A percentile compares a stretch with the other conserved stretches of the same genome.
These are phyloP conservation scores for Hansfordia pulvinata DNA, from an alignment of 2,329 filamentous ascomycete species.

Conservation along the genomic window DNA sequence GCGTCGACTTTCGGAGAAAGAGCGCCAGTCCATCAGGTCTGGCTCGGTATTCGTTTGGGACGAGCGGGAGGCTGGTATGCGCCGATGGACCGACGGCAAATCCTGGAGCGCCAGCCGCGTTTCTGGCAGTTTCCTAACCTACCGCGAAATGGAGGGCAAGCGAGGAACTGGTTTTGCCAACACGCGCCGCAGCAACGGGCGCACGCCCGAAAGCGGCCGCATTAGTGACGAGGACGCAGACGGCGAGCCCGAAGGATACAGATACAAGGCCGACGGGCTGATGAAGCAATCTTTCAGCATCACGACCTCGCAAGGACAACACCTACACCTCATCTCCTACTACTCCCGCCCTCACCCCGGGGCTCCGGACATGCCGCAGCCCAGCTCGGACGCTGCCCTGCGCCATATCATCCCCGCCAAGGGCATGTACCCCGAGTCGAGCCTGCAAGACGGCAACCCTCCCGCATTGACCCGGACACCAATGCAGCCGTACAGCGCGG, in stretches of 20 bases:
- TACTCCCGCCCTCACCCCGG: constrained; percentile 71
- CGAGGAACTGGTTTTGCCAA: constrained; percentile 63
- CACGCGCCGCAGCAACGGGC: constrained; percentile 45
- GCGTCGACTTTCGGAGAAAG: constrained; percentile 86
- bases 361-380: constrained; percentile 62
- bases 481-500: constrained; percentile 35
- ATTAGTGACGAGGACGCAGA: constrained; percentile 77
- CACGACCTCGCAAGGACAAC: constrained; percentile 75
- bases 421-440: constrained; percentile 95
- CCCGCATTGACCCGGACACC: constrained; percentile 70
- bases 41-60: constrained; percentile 99
- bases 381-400: constrained; percentile 65
- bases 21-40: constrained; percentile 88
- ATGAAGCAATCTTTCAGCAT: constrained; percentile 99
- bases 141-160: constrained; percentile 98
- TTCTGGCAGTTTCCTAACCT: constrained; percentile 93
- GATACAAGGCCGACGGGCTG: constrained; percentile 89
- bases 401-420: constrained; percentile 77
- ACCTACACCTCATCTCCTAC: constrained; percentile 96
- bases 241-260: constrained; percentile 77
- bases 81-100: constrained; percentile 96
- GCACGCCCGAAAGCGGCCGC: constrained; percentile 71
- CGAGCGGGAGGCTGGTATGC: constrained; percentile 94
- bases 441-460: constrained; percentile 70
- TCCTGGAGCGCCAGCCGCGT: constrained; percentile 98